Base-by-base conservation (phyloP, 192 early-diverging fungal genomes). In the Podila minutissima region DNA sequence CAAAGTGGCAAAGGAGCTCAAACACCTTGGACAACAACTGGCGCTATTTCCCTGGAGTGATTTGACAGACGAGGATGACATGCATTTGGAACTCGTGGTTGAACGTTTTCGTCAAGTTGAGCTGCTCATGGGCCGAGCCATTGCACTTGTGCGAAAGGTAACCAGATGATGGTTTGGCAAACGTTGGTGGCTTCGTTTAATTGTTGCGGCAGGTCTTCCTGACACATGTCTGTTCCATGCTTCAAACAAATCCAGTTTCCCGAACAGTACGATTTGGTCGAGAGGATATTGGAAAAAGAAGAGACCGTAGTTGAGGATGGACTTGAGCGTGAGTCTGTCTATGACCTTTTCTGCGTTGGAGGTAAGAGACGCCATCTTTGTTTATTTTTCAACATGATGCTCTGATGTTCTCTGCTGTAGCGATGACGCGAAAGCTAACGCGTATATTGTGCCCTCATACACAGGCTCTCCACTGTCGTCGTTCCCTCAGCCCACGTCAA, bases 121-220 rank as follows among this genome's bases (percentile, higher is more conserved):
- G 62, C 69, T 86, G 11, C 35, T 83, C 38, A 84, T 90, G 66
- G 83, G 86, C 17, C 82, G 83, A 68, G 83, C 88, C 1, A 90
- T 88, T 68, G 83, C 88, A 5, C 74, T 90, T 29, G 59, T 90
- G 12, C 76, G 87, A 59, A 90, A 90, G 82, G 88, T 89, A 83
- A 71, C 26, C 28, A 4, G 15, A 17, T 29, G 15, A 22, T 29
- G 41, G 15, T 17, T 0, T 46, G 41, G 15, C 41, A 46, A 41
- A 12, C 13, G 12, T 17, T 17, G 41, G 22, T 17, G 61, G 8
- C 19, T 20, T 37, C 17, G 61, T 37, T 20, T 61, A 46, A 61
- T 6, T 13, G 31, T 10, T 57, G 24, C 28, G 49, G 17, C 26
- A 15, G n/a, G 4, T 19, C 6, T 64, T 6, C 32, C 31, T 67